Conservation (phyloP, 2,329 filamentous ascomycete species). For the Exophiala lecanii-corni region DNA sequence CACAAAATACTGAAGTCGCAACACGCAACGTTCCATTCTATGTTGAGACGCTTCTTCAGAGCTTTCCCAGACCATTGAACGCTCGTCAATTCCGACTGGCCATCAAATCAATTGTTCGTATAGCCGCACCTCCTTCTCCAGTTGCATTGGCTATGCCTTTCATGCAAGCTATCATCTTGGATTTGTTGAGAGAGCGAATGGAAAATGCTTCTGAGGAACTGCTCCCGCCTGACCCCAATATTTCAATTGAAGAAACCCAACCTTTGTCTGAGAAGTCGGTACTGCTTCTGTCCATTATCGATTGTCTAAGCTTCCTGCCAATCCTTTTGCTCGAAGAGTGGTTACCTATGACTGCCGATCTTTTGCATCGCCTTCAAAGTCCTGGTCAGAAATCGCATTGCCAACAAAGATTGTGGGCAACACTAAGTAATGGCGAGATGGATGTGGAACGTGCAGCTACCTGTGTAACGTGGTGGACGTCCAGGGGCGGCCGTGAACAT, state of each 20-base stretch:
- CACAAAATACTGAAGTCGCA: conserved; percentile 68
- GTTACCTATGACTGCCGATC: conserved; percentile 66
- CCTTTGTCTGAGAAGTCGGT: conserved; percentile 72
- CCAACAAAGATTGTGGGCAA: conserved; percentile 71
- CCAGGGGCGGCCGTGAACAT: conserved; percentile 55
- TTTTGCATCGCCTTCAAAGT: conserved; percentile 62
- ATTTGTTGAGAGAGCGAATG: conserved; percentile 67
- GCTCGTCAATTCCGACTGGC: conserved; percentile 83
- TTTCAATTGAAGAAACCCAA: conserved; percentile 28
- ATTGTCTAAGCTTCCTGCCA: conserved; percentile 70
- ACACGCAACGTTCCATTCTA: conserved; percentile 74
- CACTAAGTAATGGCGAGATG: conserved; percentile 76
- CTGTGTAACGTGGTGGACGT: conserved; percentile 83
- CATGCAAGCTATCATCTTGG: conserved; percentile 74
- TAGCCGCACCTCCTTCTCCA: conserved; percentile 73
- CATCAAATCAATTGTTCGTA: conserved; percentile 77
- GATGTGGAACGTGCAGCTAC: conserved; percentile 76
- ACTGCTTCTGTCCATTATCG: conserved; percentile 70
- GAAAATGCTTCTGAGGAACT: conserved; percentile 50
- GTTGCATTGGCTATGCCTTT: conserved; percentile 68
- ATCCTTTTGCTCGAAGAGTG: conserved; percentile 71
- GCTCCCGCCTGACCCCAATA: conserved; percentile 37
- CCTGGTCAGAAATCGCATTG: conserved; percentile 58
- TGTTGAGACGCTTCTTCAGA: conserved; percentile 70
- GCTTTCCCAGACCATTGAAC: conserved; percentile 74